Percentiles rank a stretch among this genome's conserved stretches.
Conservation (phyloP, 1,284 basidiomycete genomes). For the Sanghuangporus weigelae region DNA sequence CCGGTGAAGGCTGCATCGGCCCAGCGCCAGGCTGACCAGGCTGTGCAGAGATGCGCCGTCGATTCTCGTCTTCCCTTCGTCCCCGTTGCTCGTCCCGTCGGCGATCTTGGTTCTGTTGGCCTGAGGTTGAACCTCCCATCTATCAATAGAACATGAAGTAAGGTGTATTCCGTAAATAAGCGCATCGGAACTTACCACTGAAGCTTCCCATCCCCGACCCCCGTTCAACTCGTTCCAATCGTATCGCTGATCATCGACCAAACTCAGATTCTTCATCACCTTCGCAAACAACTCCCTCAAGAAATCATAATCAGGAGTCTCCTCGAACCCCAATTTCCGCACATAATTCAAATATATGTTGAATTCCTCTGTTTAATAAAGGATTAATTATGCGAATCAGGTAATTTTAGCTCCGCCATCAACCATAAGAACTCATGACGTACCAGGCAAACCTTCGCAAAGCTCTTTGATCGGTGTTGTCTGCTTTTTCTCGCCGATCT, state of each 20-base stretch:
- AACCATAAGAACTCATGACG: slow-evolving; percentile 22
- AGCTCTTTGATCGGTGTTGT: slow-evolving; percentile 93
- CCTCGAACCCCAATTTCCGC: slow-evolving; percentile 85
- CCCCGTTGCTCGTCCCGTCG: slow-evolving; percentile 39
- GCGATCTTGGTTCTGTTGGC: slow-evolving; percentile 44
- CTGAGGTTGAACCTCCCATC: slow-evolving; percentile 46
- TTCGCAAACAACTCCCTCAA: slow-evolving; percentile 88
- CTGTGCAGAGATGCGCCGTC: slow-evolving; percentile 37
- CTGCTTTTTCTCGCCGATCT: slow-evolving; percentile 99
- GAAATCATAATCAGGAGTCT: slow-evolving; percentile 96
- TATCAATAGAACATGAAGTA: not conserved
- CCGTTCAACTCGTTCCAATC: slow-evolving; percentile 90
- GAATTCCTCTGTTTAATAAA: slow-evolving; percentile 62
- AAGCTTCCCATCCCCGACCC: slow-evolving; percentile 93
- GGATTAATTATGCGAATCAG: not conserved
- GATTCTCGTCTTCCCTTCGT: slow-evolving; percentile 30
- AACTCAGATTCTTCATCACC: slow-evolving; percentile 84
- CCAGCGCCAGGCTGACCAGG: slow-evolving; percentile 28
- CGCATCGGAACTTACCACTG: slow-evolving; percentile 47
- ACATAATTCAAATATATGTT: slow-evolving; percentile 87
- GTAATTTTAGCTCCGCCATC: not conserved
- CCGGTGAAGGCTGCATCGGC: slow-evolving; percentile 57
- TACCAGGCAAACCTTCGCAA: slow-evolving; percentile 88
- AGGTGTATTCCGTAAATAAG: slow-evolving; percentile 11
- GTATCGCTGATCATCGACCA: slow-evolving; percentile 84